phyloP scores from a whole-genome alignment of 2,329 filamentous ascomycete genomes.

The Ophiobolus disseminans region DNA sequence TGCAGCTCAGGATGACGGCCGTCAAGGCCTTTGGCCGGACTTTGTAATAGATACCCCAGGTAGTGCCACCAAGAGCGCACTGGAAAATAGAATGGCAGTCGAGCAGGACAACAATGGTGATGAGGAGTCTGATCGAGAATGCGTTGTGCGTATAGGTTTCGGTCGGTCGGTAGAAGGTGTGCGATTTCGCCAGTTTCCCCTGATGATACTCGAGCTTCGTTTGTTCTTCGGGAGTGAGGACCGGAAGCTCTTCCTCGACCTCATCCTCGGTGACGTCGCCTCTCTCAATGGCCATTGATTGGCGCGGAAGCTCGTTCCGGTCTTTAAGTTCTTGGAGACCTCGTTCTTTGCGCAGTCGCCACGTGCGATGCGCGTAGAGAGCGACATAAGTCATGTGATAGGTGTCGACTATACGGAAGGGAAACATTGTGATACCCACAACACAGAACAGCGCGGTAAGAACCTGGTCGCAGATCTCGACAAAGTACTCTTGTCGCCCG shows the following conservation, averaged over 20 bases:
- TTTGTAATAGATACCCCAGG: constrained; percentile 79
- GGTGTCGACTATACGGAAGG: constrained; percentile 80
- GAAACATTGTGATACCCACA: constrained; percentile 67
- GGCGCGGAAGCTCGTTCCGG: constrained; percentile 69
- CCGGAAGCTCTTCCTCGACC: constrained; percentile 51
- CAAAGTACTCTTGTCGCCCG: constrained; percentile 67
- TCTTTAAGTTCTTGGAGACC: constrained; percentile 68
- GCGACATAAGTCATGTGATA: constrained; percentile 87
- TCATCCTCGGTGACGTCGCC: constrained; percentile 33
- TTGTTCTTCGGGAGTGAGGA: constrained; percentile 70
- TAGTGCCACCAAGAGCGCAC: constrained; percentile 77
- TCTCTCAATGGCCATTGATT: constrained; percentile 52
- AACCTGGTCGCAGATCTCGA: constrained; percentile 63
- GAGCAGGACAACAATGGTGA: constrained; percentile 76
- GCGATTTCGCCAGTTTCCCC: constrained; percentile 77
- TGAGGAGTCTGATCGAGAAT: constrained; percentile 75
- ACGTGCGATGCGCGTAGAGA: constrained; percentile 71
- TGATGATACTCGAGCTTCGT: constrained; percentile 76
- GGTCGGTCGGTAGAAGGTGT: constrained; percentile 88
- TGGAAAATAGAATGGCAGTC: constrained; percentile 83
- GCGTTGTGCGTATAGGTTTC: constrained; percentile 84
- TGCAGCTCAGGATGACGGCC: constrained; percentile 79
- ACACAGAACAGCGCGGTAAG: constrained; percentile 69
- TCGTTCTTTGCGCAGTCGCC: constrained; percentile 68
- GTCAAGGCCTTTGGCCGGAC: constrained; percentile 76